These are phyloP conservation scores for Yamadazyma membranifaciens DNA, from an alignment of 1,139 yeast species.

Conservation along the genomic window DNA sequence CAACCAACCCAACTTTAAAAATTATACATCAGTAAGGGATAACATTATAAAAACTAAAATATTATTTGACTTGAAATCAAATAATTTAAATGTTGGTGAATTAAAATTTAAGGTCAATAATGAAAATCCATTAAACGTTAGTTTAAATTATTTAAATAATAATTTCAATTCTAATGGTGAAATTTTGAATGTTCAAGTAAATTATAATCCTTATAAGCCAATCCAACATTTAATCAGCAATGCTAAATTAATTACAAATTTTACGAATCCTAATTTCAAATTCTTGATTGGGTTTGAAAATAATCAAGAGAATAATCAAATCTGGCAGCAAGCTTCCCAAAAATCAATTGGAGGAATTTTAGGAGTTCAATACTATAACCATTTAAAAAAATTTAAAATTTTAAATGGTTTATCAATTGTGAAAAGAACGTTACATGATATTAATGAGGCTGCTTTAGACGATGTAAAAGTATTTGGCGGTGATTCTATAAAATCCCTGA, in stretches of 20 bases:
- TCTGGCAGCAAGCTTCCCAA: constrained; percentile 37
- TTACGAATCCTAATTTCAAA: constrained; percentile 42
- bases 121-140: constrained; percentile 40
- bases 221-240: constrained; percentile 39
- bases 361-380: constrained; percentile 37
- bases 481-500: constrained; percentile 36
- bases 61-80: constrained; percentile 33
- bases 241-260: constrained; percentile 33
- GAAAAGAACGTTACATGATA: constrained; percentile 42
- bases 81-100: constrained; percentile 35
- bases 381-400: constrained; percentile 8
- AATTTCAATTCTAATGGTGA: constrained; percentile 48
- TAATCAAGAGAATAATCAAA: constrained; percentile 38
- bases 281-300: constrained; percentile 36
- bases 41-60: constrained; percentile 39
- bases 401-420: constrained; percentile 42
- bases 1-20: constrained; percentile 12
- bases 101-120: constrained; percentile 37
- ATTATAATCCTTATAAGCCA: constrained; percentile 48
- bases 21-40: constrained; percentile 30
- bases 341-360: constrained; percentile 39
- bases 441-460: constrained; percentile 41
- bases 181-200: constrained; percentile 38
- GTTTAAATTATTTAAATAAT: constrained; percentile 40
- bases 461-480: constrained; percentile 30